Conservation (phyloP, 306 rosid genomes). For the Inga leiocalycina region DNA sequence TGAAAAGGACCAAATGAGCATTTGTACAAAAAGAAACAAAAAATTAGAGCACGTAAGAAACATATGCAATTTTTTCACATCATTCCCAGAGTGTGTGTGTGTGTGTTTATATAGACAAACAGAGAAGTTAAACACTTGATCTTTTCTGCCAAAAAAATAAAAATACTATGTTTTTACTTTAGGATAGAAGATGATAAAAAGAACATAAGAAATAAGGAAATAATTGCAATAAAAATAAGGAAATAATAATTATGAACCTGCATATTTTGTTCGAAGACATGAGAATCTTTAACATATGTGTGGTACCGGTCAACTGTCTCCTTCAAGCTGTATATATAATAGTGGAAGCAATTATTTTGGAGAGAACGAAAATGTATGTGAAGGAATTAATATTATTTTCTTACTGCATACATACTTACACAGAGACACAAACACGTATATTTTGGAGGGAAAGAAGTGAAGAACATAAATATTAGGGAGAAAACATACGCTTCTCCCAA, state of each 20-base stretch:
- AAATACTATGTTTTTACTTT: neutral
- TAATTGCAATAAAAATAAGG: neutral
- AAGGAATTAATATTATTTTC: neutral
- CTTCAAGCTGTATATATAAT: neutral
- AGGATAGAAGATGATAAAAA: neutral
- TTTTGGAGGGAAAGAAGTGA: no score
- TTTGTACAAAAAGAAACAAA: neutral
- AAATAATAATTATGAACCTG: neutral
- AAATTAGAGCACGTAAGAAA: neutral
- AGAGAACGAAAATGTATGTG: neutral
- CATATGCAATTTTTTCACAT: neutral
- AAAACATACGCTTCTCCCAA: no score
- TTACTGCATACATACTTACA: neutral
- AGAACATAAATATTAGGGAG: no score
- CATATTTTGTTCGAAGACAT: neutral
- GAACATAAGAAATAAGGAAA: neutral
- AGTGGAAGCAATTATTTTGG: neutral
- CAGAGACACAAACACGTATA: no score
- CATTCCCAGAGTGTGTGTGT: neutral
- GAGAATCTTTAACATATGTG: neutral
- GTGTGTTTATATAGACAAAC: neutral
- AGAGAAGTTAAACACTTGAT: neutral
- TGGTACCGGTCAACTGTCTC: neutral
- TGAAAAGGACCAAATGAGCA: neutral
- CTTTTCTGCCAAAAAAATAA: neutral